Conservation (phyloP, 2,329 filamentous ascomycete genomes). For the Fusarium torreyae region DNA sequence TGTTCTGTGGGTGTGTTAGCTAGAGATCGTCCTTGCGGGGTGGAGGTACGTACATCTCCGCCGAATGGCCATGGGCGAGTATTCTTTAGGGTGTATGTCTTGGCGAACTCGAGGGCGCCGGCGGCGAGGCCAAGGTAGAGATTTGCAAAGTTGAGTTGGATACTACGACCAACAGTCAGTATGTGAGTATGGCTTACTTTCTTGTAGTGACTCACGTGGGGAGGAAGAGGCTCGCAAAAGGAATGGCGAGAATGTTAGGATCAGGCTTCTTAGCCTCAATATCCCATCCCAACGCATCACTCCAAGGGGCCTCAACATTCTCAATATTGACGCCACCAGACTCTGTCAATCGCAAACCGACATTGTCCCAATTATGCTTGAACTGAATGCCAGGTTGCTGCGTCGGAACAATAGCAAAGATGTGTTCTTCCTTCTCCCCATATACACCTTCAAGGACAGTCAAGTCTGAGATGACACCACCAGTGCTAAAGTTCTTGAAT, state of each 20-base stretch:
- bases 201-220: not conserved
- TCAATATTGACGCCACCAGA: constrained; percentile 15
- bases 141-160: constrained; percentile 24
- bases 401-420: constrained; percentile 17
- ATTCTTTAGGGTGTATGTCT: constrained; percentile 66
- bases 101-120: constrained; percentile 58
- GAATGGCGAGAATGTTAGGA: constrained; percentile 5
- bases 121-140: constrained; percentile 13
- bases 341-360: constrained; percentile 16
- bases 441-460: constrained; percentile 75
- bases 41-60: constrained; percentile 63
- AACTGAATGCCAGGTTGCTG: constrained; percentile 20
- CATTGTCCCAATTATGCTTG: constrained; percentile 26
- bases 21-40: fast-evolving
- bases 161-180: not conserved
- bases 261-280: constrained; percentile 14
- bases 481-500: constrained; percentile 77
- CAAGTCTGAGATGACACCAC: constrained; percentile 75
- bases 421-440: constrained; percentile 50
- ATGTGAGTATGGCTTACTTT: no score
- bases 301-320: constrained; percentile 9
- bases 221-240: not conserved
- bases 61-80: constrained; percentile 75
- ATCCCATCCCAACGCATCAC: constrained; percentile 22
- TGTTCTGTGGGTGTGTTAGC: constrained; percentile 55